A percentile compares a stretch with the other conserved stretches of the same genome.
phyloP scores from a whole-genome alignment of 2,329 filamentous ascomycete genomes.

The Colletotrichum cereale region DNA sequence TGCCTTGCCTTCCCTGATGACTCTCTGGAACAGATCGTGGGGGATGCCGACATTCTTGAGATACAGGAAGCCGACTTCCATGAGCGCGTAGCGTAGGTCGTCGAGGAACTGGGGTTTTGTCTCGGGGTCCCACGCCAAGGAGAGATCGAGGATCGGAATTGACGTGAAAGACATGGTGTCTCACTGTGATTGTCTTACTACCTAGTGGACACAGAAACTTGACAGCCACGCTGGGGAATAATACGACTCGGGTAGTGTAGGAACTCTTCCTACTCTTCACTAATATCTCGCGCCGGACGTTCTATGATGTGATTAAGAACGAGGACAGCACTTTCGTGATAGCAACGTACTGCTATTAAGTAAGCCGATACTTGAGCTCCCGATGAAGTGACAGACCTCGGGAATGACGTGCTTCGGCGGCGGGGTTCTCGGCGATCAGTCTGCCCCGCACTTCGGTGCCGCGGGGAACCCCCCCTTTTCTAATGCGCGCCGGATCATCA shows the following conservation, averaged over 20 bases:
- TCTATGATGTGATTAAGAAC: background rate
- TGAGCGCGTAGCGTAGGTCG: constrained; percentile 78
- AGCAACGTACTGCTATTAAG: background rate
- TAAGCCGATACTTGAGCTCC: constrained; percentile 12
- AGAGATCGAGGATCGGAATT: constrained; percentile 83
- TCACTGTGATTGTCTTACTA: background rate
- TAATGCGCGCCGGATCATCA: background rate
- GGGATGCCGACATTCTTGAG: constrained; percentile 83
- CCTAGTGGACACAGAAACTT: background rate
- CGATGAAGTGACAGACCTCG: constrained; percentile 31
- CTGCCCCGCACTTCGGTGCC: constrained; percentile 31
- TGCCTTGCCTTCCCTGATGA: constrained; percentile 74
- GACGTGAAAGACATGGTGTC: constrained; percentile 76
- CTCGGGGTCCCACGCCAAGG: constrained; percentile 69
- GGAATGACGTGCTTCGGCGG: constrained; percentile 33
- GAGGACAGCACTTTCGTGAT: background rate
- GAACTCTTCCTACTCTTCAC: background rate
- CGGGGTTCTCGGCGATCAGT: constrained; percentile 23
- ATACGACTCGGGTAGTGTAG: too few relatives aligned
- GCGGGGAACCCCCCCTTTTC: constrained; percentile 11
- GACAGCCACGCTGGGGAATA: background rate
- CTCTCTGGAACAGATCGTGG: constrained; percentile 71
- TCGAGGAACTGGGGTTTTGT: constrained; percentile 80
- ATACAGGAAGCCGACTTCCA: constrained; percentile 92
- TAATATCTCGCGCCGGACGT: background rate